Conservation (phyloP, 352 stramenopile species). For the Phytophthora agathidicida region DNA sequence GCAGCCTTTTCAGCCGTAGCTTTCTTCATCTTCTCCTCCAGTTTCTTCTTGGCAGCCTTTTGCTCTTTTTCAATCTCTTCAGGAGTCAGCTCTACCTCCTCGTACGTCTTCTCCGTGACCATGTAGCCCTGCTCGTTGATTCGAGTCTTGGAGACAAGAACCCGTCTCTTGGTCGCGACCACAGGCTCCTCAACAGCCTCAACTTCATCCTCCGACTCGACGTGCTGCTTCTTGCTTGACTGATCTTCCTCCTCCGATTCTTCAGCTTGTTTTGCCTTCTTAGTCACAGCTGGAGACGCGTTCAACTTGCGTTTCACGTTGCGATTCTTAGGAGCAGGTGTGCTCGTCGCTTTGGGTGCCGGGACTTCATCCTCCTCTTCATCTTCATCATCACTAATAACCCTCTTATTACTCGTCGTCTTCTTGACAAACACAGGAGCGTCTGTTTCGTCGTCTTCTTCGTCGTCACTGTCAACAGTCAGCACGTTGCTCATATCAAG, state of each 20-base stretch:
- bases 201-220: conserved; percentile 37
- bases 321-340: conserved; percentile 26
- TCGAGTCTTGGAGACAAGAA: conserved; percentile 71
- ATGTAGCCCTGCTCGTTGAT: conserved; percentile 89
- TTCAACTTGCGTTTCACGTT: conserved; percentile 60
- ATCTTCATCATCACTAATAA: conserved; percentile 79
- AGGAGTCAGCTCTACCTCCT: conserved; percentile 70
- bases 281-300: conserved; percentile 33
- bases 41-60: conserved; percentile 47
- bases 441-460: conserved; percentile 63
- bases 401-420: conserved; percentile 42
- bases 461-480: conserved; percentile 73
- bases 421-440: conserved; percentile 79
- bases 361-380: conserved; percentile 44
- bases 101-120: conserved; percentile 79
- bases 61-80: conserved; percentile 64
- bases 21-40: conserved; percentile 53
- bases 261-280: conserved; percentile 24
- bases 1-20: conserved; percentile 37
- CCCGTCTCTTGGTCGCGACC: conserved; percentile 52
- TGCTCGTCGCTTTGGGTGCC: conserved; percentile 12
- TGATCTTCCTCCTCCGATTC: conserved; percentile 21
- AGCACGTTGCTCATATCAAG: conserved; percentile 74
- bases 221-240: conserved; percentile 16
- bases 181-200: conserved; percentile 23